phyloP scores from a whole-genome alignment of 1,284 basidiomycete species.

The Coniferiporia weirii region DNA sequence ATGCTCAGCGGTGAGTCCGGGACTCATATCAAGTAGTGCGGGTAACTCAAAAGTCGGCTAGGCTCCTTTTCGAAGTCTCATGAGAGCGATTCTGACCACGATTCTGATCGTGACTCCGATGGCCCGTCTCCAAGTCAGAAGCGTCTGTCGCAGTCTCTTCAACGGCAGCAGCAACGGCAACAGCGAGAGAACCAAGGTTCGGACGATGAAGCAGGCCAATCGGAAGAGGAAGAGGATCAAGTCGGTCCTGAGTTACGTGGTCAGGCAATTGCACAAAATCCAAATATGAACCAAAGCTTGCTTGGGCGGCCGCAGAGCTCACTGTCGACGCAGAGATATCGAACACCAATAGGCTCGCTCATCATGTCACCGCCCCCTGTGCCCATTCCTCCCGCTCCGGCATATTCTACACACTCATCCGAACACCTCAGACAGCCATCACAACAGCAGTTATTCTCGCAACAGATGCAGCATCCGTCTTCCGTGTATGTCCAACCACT shows the following conservation, averaged over 20 bases:
- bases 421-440: conserved; percentile 13
- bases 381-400: conserved; percentile 23
- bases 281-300: conserved; percentile 31
- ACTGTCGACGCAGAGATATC: conserved; percentile 66
- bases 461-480: conserved; percentile 3
- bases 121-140: not conserved
- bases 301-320: conserved; percentile 63
- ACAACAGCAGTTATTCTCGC: conserved; percentile 4
- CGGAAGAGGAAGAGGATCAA: conserved; percentile 40
- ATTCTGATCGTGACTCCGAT: conserved; percentile 30
- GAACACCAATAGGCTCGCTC: conserved; percentile 66
- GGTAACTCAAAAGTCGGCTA: conserved; percentile 21
- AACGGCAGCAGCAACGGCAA: conserved; percentile 18
- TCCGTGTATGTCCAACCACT: conserved; percentile 11
- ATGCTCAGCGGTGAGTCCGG: conserved; percentile 59
- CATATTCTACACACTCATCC: conserved; percentile 7
- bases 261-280: conserved; percentile 21
- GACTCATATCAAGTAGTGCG: not conserved
- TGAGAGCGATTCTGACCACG: conserved; percentile 56
- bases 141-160: conserved; percentile 16
- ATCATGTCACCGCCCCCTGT: conserved; percentile 52
- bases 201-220: conserved; percentile 34
- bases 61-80: conserved; percentile 45
- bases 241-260: conserved; percentile 23
- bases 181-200: conserved; percentile 9